Conservation (phyloP, 495 filamentous ascomycete species). For the Penicillium maclennaniae region DNA sequence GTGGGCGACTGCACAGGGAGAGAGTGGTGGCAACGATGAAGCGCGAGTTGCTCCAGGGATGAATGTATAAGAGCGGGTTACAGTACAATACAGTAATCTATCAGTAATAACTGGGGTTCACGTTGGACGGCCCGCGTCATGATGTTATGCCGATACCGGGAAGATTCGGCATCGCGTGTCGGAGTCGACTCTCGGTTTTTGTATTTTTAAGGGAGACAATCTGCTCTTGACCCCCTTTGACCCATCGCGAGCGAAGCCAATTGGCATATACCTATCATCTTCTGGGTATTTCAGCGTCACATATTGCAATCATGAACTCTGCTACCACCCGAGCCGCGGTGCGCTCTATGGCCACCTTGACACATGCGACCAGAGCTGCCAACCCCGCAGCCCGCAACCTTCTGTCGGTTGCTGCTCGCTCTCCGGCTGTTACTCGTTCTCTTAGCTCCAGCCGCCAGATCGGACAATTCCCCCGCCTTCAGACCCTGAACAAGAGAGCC, state of each 20-base stretch:
- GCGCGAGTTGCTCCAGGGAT: conserved; percentile 15
- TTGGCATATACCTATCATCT: conserved; percentile 10
- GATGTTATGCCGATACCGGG: conserved; percentile 35
- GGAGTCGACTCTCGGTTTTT: conserved; percentile 16
- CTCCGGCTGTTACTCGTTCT: conserved; percentile 27
- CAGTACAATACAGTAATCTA: conserved; percentile 22
- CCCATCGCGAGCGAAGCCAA: conserved; percentile 11
- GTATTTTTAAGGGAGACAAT: conserved; percentile 14
- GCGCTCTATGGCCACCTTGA: conserved; percentile 42
- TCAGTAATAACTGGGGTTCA: conserved; percentile 5
- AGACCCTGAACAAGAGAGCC: conserved; percentile 40
- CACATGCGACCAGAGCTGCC: conserved; percentile 38
- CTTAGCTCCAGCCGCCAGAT: conserved; percentile 36
- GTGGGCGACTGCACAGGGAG: conserved; percentile 25
- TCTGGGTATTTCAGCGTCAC: conserved; percentile 6
- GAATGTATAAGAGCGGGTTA: conserved; percentile 13
- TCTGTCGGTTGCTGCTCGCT: conserved; percentile 27
- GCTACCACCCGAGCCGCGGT: conserved; percentile 41
- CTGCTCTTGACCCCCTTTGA: conserved; percentile 3
- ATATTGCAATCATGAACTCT: conserved; percentile 23
- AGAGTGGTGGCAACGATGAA: conserved; percentile 29
- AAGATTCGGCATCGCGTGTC: conserved; percentile 34
- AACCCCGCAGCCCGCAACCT: conserved; percentile 38
- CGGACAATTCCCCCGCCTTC: conserved; percentile 41
- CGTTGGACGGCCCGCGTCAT: conserved; percentile 5